Base-by-base conservation (phyloP, 2,329 filamentous ascomycete species). In the Alternaria sp. region DNA sequence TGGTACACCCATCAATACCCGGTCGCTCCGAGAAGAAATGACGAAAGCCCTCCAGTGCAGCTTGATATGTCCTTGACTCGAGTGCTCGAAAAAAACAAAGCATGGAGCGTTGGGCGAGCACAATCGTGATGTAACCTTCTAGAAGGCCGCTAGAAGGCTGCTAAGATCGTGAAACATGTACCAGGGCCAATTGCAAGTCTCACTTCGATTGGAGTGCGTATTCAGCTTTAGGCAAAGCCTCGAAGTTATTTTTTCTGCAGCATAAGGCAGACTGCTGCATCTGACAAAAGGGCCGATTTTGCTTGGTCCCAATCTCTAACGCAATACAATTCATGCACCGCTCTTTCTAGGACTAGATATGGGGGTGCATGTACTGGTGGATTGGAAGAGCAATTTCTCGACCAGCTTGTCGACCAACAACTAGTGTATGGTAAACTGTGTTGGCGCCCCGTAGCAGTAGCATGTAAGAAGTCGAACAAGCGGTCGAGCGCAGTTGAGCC, bases 141-240 rank as follows among this genome's bases (percentile, higher is more conserved):
- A 51, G 70, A 71, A 72, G 54, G 57, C 54, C 63, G 65, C 69
- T 73, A 72, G 71, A 74, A 73, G 63, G 58, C 34, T 56, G 51
- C 68, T 72, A 71, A 53, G 5, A 58, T 66, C 45, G 62, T 71
- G 70, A 73, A 69, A 72, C 70, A 52, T 53, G 60, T 63, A 58
- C 60, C 60, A 55, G 61, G 50, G 46, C 62, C 61, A 63, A 58
- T 63, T 46, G 34, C 48, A 46, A 56, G 54, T 39, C 55, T 46
- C 54, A 54, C 55, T 44, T 48, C 41, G 45, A 65, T 39, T 45
- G 55, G 17, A 52, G 57, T 61, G 45, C 56, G 51, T 54, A 56
- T 40, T 53, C 56, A 65, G 60, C 60, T 65, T 51, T 44, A 36
- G 59, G 34, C 48, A 55, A 55, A 61, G 62, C 60, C 56, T 59